phyloP scores from a whole-genome alignment of 345 rosid species.

The Conringia planisiliqua region DNA sequence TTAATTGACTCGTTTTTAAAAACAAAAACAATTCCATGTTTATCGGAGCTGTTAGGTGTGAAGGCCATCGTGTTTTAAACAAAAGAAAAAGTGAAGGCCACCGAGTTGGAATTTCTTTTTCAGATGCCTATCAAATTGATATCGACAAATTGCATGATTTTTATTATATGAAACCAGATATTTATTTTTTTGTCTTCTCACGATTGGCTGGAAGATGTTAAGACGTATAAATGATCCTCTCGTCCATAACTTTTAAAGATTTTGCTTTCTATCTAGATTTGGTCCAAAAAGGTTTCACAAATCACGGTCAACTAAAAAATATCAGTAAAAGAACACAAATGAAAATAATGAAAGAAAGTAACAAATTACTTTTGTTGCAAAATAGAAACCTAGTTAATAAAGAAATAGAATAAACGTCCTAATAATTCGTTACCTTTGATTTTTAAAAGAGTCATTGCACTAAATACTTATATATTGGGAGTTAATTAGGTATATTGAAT shows the following conservation, averaged over 20 bases:
- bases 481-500: too few relatives aligned
- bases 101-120: background rate
- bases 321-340: background rate
- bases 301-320: background rate
- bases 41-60: background rate
- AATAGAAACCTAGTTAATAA: background rate
- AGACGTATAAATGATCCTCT: background rate
- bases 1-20: background rate
- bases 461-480: background rate
- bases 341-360: background rate
- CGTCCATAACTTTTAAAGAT: slow-evolving; percentile 11
- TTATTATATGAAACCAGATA: background rate
- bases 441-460: background rate
- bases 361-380: background rate
- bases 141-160: background rate
- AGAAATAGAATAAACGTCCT: background rate
- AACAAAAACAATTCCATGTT: background rate
- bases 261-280: background rate
- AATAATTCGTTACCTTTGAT: background rate
- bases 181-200: background rate
- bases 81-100: background rate
- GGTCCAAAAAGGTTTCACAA: background rate
- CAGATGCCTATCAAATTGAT: background rate
- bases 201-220: background rate
- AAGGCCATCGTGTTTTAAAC: background rate